These are phyloP conservation scores for Ascochyta viciae-villosae DNA, from an alignment of 2,329 filamentous ascomycete species.

Conservation along the genomic window DNA sequence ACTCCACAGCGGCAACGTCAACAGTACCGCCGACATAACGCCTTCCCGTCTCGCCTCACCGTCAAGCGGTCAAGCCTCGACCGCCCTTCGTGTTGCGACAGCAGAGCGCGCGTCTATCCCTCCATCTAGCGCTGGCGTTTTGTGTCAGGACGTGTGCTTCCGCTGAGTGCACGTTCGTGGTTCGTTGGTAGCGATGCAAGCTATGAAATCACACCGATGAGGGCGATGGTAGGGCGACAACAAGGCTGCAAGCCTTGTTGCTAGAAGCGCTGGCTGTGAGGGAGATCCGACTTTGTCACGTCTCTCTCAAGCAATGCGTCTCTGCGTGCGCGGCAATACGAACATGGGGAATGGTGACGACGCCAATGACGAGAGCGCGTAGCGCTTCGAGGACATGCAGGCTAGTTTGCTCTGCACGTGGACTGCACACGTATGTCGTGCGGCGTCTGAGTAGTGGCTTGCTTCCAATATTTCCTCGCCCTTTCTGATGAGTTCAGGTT, in stretches of 20 bases:
- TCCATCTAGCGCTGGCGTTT: neutral
- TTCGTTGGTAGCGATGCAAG: constrained; percentile 1
- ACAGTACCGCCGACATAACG: constrained; percentile 12
- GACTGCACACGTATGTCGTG: too few relatives aligned
- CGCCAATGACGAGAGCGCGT: too few relatives aligned
- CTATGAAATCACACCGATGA: constrained; percentile 12
- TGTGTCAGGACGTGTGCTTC: constrained; percentile 4
- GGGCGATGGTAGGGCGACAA: neutral
- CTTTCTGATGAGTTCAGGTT: too few relatives aligned
- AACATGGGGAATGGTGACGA: neutral
- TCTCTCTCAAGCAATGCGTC: neutral
- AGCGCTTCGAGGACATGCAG: neutral
- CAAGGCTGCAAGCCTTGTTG: neutral
- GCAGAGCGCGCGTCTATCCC: constrained; percentile 18
- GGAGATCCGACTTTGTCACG: neutral
- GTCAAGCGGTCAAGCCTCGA: constrained; percentile 11
- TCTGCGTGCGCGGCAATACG: neutral
- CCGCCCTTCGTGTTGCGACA: constrained; percentile 9
- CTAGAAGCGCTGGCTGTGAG: neutral
- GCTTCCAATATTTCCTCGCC: too few relatives aligned
- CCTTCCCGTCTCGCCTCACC: constrained; percentile 10
- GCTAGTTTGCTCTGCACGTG: too few relatives aligned
- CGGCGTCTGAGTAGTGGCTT: too few relatives aligned
- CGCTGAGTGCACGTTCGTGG: constrained; percentile 2
- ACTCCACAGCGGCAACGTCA: constrained; percentile 14